Percentiles rank a stretch among this genome's conserved stretches.
Evolutionary conservation across 352 stramenopile genomes (phyloP).

Genomic region (Paralagenidium karlingii): DNA sequence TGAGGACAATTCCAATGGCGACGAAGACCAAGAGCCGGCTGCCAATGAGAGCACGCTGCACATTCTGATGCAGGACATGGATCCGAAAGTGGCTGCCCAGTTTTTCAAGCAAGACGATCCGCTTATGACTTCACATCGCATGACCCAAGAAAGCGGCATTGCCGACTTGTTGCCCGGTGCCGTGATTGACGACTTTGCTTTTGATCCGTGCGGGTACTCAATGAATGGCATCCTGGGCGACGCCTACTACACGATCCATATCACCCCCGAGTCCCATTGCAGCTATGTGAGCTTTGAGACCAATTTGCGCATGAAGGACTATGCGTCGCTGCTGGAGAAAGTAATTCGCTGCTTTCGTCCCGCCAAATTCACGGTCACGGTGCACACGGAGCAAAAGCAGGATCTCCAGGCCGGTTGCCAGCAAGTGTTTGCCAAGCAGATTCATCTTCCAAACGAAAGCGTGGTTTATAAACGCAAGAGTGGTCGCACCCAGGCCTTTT

Average conservation of each 20-base stretch:
- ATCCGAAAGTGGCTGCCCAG: constrained; percentile 61
- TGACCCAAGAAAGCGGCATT: constrained; percentile 93
- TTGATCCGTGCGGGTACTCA: constrained; percentile 97
- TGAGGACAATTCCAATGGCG: background rate
- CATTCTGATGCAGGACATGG: constrained; percentile 82
- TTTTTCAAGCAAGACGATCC: constrained; percentile 75
- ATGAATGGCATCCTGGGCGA: constrained; percentile 99
- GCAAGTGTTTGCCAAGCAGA: constrained; percentile 62
- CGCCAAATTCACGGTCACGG: constrained; percentile 94
- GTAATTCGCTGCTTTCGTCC: constrained; percentile 97
- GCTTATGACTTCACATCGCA: constrained; percentile 68
- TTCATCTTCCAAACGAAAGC: constrained; percentile 59
- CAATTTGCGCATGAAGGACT: constrained; percentile 82
- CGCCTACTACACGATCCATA: constrained; percentile 99
- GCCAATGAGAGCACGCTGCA: constrained; percentile 63
- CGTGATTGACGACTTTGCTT: constrained; percentile 94
- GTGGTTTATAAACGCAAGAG: constrained; percentile 72
- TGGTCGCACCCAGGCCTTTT: constrained; percentile 72
- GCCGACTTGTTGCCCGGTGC: constrained; percentile 90
- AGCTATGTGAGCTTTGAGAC: constrained; percentile 98
- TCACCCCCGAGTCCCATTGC: constrained; percentile 95
- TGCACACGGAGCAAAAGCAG: constrained; percentile 87
- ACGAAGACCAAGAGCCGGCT: too few species aligned
- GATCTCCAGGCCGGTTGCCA: constrained; percentile 50
- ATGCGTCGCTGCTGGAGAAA: constrained; percentile 92